Base-by-base conservation (phyloP, 805 yeast genomes). In the Candida chilensis region DNA sequence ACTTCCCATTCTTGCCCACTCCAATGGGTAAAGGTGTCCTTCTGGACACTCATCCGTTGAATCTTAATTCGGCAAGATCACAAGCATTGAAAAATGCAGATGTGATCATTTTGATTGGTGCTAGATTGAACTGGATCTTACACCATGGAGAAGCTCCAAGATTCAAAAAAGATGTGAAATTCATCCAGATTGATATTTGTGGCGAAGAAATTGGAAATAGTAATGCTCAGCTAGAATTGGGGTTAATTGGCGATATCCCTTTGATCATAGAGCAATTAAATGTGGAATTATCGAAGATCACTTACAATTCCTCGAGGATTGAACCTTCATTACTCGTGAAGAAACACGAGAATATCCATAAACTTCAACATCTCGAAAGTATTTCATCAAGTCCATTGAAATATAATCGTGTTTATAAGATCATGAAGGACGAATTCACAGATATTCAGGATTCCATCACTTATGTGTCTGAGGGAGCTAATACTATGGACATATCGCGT, bases 1-100 rank as follows among this genome's bases (percentile, higher is more conserved):
- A 54, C 7, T 29, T 78, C 2, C 72, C 80, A 1, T 79, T 79
- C 39, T 43, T 79, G 29, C 84, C 87, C 7, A 78, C 87, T 0
- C 86, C 88, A 3, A 79, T 79, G 88, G 88, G 82, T 1, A 79
- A 79, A 48, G 88, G 88, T 7, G 71, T 78, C 1, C 51, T 79
- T 1, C 56, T 71, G 3, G 88, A 79, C 43, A 38, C 49, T 3
- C 48, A 53, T 24, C 42, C 41, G 0, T 44, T 61, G 19, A 78
- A 78, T 39, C 62, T 74, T 10, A 68, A 81, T 0, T 73, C 83
- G 3, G 83, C 82, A 4, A 57, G 87, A 33, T 73, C 84, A 0
- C 53, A 58, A n/a, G 83, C 73, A 0, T 54, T 79, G 40, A 59
- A 56, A 36, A 39, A 50, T 5, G 73, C 85, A 0, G 85, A 78